A percentile compares a stretch with the other conserved stretches of the same genome.
phyloP scores from a whole-genome alignment of 2,329 filamentous ascomycete species.

The Aurifilum marmelostoma region DNA sequence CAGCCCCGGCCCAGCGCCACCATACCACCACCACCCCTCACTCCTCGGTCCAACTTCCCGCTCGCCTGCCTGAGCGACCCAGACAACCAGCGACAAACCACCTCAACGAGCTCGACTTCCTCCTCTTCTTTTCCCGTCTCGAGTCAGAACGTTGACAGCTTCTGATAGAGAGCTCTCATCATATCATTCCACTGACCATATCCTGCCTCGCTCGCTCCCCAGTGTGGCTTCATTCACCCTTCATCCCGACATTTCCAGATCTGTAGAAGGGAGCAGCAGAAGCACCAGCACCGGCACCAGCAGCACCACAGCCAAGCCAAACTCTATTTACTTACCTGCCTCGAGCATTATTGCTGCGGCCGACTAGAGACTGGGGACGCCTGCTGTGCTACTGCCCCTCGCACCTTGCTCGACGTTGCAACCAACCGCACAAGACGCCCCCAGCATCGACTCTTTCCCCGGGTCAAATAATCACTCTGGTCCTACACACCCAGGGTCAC shows the following conservation, averaged over 20 bases:
- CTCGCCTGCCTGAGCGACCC: constrained; percentile 8
- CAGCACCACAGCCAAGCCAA: not conserved
- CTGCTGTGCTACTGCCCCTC: not conserved
- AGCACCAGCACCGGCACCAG: not conserved
- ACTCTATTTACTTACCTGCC: not conserved
- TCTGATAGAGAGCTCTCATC: not conserved
- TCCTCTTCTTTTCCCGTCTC: not conserved
- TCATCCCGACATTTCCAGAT: not conserved
- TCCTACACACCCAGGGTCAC: not conserved
- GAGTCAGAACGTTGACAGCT: not conserved
- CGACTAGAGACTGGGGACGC: not conserved
- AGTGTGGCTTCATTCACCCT: not conserved
- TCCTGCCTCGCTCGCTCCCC: not conserved
- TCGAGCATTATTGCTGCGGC: not conserved
- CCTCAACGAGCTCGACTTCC: constrained; percentile 3
- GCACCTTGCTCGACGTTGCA: not conserved
- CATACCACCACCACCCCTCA: not conserved
- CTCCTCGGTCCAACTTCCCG: constrained; percentile 1
- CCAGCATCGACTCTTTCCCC: not conserved
- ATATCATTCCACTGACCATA: not conserved
- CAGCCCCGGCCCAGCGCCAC: constrained; percentile 13
- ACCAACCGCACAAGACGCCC: not conserved
- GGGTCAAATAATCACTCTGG: not conserved
- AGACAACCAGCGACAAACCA: not conserved
- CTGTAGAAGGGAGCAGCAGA: not conserved